Evolutionary conservation across 768 basidiomycete genomes (phyloP).

Genomic region (Mycena amicta): DNA sequence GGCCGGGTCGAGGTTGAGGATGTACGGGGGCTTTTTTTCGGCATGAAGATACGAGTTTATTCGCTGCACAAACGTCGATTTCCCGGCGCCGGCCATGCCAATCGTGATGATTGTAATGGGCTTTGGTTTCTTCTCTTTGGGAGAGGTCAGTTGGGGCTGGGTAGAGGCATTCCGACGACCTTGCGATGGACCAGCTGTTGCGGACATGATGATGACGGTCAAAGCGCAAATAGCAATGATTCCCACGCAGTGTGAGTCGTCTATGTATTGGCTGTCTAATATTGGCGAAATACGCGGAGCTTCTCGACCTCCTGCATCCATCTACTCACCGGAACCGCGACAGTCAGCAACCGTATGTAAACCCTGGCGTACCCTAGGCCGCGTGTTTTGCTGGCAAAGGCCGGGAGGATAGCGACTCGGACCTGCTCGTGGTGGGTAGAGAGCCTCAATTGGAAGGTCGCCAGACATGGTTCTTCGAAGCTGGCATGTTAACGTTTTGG

Average conservation of each 20-base stretch:
- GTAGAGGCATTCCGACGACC: slow-evolving; percentile 2
- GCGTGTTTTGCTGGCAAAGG: not conserved
- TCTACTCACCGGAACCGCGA: no score
- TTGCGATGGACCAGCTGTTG: slow-evolving; percentile 13
- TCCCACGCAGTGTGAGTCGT: not conserved
- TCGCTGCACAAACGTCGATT: slow-evolving; percentile 95
- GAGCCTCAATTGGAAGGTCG: not conserved
- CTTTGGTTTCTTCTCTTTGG: slow-evolving; percentile 43
- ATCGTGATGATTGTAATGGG: slow-evolving; percentile 88
- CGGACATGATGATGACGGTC: slow-evolving; percentile 16
- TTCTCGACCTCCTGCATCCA: not conserved
- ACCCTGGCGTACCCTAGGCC: no score
- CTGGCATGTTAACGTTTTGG: not conserved
- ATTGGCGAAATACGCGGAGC: not conserved
- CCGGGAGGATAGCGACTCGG: no score
- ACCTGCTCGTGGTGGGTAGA: not conserved
- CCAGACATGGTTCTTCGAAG: not conserved
- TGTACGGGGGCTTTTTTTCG: slow-evolving; percentile 79
- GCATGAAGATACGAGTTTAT: slow-evolving; percentile 91
- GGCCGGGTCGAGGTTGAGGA: slow-evolving; percentile 97
- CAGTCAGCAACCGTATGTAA: no score
- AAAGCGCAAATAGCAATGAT: not conserved
- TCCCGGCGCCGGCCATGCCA: slow-evolving; percentile 96
- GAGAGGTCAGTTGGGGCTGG: not conserved
- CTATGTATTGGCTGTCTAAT: not conserved